Conservation (phyloP, 2,329 filamentous ascomycete genomes). For the Trichoderma brevicompactum region DNA sequence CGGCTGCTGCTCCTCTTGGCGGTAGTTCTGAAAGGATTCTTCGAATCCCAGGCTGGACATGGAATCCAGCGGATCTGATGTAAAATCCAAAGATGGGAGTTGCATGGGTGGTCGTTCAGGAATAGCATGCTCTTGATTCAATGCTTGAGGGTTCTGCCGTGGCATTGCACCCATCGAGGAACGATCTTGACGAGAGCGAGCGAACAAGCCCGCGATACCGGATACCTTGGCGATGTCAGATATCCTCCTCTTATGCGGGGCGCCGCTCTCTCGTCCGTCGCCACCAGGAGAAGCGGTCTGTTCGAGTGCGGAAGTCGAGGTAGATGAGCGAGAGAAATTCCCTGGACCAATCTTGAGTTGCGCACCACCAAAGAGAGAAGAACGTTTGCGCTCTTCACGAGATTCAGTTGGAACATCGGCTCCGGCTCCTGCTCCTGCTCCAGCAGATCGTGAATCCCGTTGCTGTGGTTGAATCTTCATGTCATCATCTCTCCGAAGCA, state of each 20-base stretch:
- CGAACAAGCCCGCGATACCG: conserved; percentile 39
- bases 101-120: conserved; percentile 37
- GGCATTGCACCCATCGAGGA: background rate
- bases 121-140: background rate
- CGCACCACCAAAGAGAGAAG: conserved; percentile 45
- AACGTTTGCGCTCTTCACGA: conserved; percentile 45
- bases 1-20: conserved; percentile 29
- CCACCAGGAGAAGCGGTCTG: conserved; percentile 23
- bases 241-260: conserved; percentile 50
- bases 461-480: conserved; percentile 22
- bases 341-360: conserved; percentile 31
- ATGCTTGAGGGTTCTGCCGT: background rate
- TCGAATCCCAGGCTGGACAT: conserved; percentile 32
- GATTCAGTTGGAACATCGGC: conserved; percentile 25
- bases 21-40: conserved; percentile 10
- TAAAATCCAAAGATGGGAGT: conserved; percentile 39
- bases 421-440: background rate
- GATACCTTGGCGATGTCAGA: conserved; percentile 44
- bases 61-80: conserved; percentile 40
- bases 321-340: conserved; percentile 34
- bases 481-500: conserved; percentile 16
- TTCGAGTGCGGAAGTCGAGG: conserved; percentile 35
- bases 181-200: conserved; percentile 32
- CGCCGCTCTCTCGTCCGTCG: conserved; percentile 25
- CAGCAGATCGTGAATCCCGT: conserved; percentile 30